Conservation (phyloP, 495 filamentous ascomycete species). For the Talaromyces adpressus region DNA sequence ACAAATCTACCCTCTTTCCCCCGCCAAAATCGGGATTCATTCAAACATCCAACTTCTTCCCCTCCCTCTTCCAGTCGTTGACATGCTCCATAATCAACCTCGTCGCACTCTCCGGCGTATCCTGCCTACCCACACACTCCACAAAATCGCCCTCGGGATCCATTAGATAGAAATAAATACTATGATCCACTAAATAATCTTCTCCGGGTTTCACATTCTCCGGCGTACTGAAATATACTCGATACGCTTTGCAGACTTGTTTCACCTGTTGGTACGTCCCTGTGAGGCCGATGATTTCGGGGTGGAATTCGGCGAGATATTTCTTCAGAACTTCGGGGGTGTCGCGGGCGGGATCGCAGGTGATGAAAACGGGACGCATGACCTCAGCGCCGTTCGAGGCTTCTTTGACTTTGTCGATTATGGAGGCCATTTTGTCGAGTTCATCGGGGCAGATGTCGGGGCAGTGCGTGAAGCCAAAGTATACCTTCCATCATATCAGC, state of each 20-base stretch:
- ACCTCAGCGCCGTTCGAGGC: constrained; percentile 38
- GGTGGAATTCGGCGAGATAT: constrained; percentile 90
- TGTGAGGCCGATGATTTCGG: constrained; percentile 80
- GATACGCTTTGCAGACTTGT: constrained; percentile 84
- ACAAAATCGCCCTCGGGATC: constrained; percentile 98
- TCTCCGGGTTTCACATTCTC: constrained; percentile 78
- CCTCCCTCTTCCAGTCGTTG: constrained; percentile 72
- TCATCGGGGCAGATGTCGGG: constrained; percentile 99
- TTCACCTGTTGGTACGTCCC: constrained; percentile 91
- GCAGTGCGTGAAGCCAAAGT: constrained; percentile 98
- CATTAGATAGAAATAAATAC: constrained; percentile 99
- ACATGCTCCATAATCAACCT: constrained; percentile 82
- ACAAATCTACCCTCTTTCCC: constrained; percentile 21
- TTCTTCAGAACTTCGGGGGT: constrained; percentile 73
- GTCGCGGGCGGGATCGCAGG: constrained; percentile 90
- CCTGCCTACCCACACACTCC: constrained; percentile 90
- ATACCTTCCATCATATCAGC: constrained; percentile 49
- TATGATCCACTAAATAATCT: constrained; percentile 97
- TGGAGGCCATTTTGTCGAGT: constrained; percentile 94
- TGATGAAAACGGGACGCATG: constrained; percentile 78
- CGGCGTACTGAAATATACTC: constrained; percentile 96
- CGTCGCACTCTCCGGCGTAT: constrained; percentile 79
- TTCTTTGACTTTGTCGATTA: constrained; percentile 74
- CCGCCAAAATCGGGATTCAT: constrained; percentile 16
- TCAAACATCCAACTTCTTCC: constrained; percentile 32